A percentile compares a stretch with the other conserved stretches of the same genome.
phyloP scores from a whole-genome alignment of 1,284 basidiomycete species.

The Cutaneotrichosporon sp. region DNA sequence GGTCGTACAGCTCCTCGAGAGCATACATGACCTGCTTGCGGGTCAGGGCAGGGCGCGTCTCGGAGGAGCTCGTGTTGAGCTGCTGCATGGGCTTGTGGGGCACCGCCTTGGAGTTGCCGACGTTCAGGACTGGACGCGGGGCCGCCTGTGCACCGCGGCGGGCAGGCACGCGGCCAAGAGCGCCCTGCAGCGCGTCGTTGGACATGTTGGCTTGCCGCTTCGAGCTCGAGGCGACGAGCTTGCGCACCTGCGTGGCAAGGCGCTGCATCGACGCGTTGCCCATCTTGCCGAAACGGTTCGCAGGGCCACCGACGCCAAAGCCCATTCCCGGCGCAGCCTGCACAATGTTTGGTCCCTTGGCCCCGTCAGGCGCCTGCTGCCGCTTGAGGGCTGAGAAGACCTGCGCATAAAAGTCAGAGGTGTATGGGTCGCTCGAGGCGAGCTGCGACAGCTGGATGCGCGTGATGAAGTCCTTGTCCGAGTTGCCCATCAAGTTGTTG shows the following conservation, averaged over 20 bases:
- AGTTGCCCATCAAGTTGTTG: constrained; percentile 88
- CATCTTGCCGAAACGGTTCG: constrained; percentile 68
- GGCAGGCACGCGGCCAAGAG: constrained; percentile 90
- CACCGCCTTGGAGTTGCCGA: constrained; percentile 57
- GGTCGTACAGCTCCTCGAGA: constrained; percentile 83
- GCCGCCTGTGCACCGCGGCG: constrained; percentile 60
- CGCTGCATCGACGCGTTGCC: constrained; percentile 75
- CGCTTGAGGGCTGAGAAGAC: constrained; percentile 82
- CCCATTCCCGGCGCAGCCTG: constrained; percentile 74
- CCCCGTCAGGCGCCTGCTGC: constrained; percentile 60
- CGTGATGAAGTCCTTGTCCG: constrained; percentile 99
- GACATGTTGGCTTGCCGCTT: constrained; percentile 69
- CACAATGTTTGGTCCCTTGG: constrained; percentile 56
- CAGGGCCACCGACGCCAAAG: constrained; percentile 68
- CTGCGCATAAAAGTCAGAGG: constrained; percentile 98
- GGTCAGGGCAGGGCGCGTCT: constrained; percentile 66
- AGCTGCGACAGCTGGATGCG: constrained; percentile 98
- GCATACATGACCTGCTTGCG: constrained; percentile 74
- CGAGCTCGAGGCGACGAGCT: constrained; percentile 89
- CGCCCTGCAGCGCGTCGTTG: constrained; percentile 72
- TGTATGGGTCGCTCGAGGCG: constrained; percentile 92
- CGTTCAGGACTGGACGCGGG: constrained; percentile 91
- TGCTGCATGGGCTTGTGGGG: constrained; percentile 50
- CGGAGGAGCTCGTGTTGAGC: constrained; percentile 41
- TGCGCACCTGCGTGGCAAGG: constrained; percentile 95